Evolutionary conservation across 2,329 filamentous ascomycete species (phyloP).

Genomic region (Sporothrix mexicana): DNA sequence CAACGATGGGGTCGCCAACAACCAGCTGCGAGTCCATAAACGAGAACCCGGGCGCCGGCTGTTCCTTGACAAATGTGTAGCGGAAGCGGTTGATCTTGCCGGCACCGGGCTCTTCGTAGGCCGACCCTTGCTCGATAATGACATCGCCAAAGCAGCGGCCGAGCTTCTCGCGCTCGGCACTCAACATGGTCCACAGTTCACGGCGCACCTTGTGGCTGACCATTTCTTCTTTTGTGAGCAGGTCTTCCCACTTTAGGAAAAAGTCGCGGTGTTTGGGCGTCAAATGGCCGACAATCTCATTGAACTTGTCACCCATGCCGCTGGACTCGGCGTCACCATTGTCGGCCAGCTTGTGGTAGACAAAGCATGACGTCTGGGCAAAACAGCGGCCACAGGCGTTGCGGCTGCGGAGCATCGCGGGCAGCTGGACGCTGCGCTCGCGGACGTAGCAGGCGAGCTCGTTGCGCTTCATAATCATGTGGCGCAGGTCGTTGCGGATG

Average conservation of each 20-base stretch:
- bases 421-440: conserved; percentile 77
- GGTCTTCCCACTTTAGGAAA: conserved; percentile 91
- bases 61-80: conserved; percentile 82
- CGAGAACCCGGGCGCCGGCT: conserved; percentile 66
- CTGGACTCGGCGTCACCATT: conserved; percentile 81
- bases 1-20: conserved; percentile 89
- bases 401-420: conserved; percentile 82
- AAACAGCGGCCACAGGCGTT: conserved; percentile 87
- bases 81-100: conserved; percentile 89
- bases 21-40: conserved; percentile 90
- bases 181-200: conserved; percentile 96
- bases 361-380: conserved; percentile 86
- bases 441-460: conserved; percentile 84
- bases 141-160: conserved; percentile 91
- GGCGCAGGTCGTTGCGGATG: conserved; percentile 83
- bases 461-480: conserved; percentile 97
- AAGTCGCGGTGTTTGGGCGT: conserved; percentile 77
- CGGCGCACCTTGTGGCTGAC: conserved; percentile 84
- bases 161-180: conserved; percentile 82
- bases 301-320: conserved; percentile 80
- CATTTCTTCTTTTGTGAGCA: conserved; percentile 93
- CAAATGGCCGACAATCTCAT: conserved; percentile 79
- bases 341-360: conserved; percentile 90
- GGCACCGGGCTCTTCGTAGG: conserved; percentile 69
- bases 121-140: conserved; percentile 78